Evolutionary conservation across 2,329 filamentous ascomycete species (phyloP).

Genomic region (Monilinia laxa): DNA sequence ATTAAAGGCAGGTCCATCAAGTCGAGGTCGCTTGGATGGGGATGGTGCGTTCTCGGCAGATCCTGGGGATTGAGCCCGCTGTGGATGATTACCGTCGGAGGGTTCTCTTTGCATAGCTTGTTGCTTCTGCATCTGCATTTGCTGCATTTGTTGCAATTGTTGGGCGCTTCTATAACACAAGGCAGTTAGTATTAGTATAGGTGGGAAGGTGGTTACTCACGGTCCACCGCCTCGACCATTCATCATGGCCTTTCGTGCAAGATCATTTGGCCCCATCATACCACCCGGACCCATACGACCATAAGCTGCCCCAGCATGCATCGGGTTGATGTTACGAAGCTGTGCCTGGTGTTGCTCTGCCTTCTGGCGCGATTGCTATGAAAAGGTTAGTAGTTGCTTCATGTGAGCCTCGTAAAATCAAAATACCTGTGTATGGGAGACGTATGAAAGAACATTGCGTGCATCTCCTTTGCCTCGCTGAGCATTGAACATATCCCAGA

Average conservation of each 20-base stretch:
- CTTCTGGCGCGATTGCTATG: conserved; percentile 69
- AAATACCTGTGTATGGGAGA: conserved; percentile 78
- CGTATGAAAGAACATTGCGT: conserved; percentile 70
- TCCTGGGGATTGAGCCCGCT: conserved; percentile 75
- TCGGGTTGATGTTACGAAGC: conserved; percentile 64
- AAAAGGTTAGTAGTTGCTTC: conserved; percentile 34
- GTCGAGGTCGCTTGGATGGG: conserved; percentile 83
- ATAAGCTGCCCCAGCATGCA: conserved; percentile 57
- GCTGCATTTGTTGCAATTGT: conserved; percentile 67
- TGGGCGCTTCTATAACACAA: conserved; percentile 42
- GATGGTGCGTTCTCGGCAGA: conserved; percentile 87
- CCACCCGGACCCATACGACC: conserved; percentile 60
- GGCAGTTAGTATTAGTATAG: not conserved
- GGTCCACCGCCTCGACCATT: conserved; percentile 65
- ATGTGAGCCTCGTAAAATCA: conserved; percentile 23
- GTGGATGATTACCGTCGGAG: conserved; percentile 71
- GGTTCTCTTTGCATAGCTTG: conserved; percentile 86
- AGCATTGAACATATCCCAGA: conserved; percentile 92
- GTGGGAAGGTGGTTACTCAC: conserved; percentile 49
- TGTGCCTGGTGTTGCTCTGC: conserved; percentile 77
- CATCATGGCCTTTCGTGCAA: conserved; percentile 74
- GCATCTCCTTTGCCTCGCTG: conserved; percentile 67
- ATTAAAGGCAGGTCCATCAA: conserved; percentile 71
- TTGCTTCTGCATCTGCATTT: conserved; percentile 70
- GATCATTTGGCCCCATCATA: conserved; percentile 52